Base-by-base conservation (phyloP, 2,329 filamentous ascomycete species). In the Cladosporium velox region DNA sequence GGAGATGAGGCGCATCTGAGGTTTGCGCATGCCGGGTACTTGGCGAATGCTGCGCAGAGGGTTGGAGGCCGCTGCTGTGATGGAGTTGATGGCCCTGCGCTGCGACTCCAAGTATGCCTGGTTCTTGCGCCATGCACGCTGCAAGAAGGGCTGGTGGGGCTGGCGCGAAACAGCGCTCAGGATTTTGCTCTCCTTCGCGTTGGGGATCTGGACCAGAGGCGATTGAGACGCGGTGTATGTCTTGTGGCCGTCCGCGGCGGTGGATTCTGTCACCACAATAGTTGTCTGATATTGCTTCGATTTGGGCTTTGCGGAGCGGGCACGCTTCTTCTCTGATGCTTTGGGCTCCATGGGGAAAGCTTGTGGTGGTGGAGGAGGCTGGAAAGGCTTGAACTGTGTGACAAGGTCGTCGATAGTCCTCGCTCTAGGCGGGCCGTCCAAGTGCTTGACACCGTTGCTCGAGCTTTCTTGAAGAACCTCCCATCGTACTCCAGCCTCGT, bases 321-420 rank as follows among this genome's bases (percentile, higher is more conserved):
- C 49, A 24, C 55, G 55, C 41, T 69, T 65, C 63, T 70, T 71
- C 57, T 70, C 65, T 28, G 65, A 61, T 15, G 65, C 49, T 38
- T 68, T 69, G 18, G 61, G 41, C 38, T 72, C 69, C 24, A 68
- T 65, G 1, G 69, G 55, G 67, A 75, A 81, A 1, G 91, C 86
- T 67, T 87, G 81, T 0, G 94, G 95, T 52, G 89, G 81, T 24
- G 93, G 91, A n/a, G 94, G 95, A 26, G 92, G 90, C 65, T 88
- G 86, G 82, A 96, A 98, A 7, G 93, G 93, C 57, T 89, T 81
- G 73, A 94, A 76, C 52, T 76, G 75, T 47, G 77, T 71, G 24
- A 81, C 77, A 49, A 80, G 70, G 61, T 79, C 76, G 32, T 82
- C 79, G 26, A 82, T 68, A 6, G 73, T 77, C 47, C 75, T 76